Conservation (phyloP, 306 rosid species). For the Calophaca sinica region DNA sequence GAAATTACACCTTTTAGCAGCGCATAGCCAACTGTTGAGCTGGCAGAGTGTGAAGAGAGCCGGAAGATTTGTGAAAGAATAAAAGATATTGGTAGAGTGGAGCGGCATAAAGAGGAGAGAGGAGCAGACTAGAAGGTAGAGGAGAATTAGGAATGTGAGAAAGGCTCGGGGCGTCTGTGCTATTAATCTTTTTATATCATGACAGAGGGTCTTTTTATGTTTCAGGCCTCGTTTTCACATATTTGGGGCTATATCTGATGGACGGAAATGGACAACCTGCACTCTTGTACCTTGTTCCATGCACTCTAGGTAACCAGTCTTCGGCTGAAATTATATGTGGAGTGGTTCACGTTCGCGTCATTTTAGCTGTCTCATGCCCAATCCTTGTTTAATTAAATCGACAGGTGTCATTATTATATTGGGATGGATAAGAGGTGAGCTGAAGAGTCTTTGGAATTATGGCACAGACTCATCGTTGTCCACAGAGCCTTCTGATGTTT, state of each 20-base stretch:
- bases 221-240: slow-evolving; percentile 81
- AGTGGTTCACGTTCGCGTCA: background rate
- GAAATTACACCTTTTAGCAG: too few species aligned
- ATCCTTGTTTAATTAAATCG: slow-evolving; percentile 40
- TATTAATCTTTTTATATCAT: too few species aligned
- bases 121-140: too few species aligned
- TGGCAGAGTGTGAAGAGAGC: too few species aligned
- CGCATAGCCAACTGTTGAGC: too few species aligned
- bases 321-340: slow-evolving; percentile 16
- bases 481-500: slow-evolving; percentile 51
- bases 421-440: slow-evolving; percentile 76
- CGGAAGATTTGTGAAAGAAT: too few species aligned
- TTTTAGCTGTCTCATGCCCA: slow-evolving; percentile 26
- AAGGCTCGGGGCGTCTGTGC: too few species aligned
- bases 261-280: slow-evolving; percentile 96
- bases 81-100: too few species aligned
- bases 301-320: slow-evolving; percentile 80
- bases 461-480: slow-evolving; percentile 53
- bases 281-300: slow-evolving; percentile 97
- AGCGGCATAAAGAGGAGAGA: too few species aligned
- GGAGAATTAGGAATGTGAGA: too few species aligned
- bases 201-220: slow-evolving; percentile 35
- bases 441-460: slow-evolving; percentile 80
- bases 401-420: slow-evolving; percentile 72
- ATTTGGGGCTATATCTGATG: slow-evolving; percentile 88